Conservation (phyloP, 2,329 filamentous ascomycete species). For the Arthroderma sp. region DNA sequence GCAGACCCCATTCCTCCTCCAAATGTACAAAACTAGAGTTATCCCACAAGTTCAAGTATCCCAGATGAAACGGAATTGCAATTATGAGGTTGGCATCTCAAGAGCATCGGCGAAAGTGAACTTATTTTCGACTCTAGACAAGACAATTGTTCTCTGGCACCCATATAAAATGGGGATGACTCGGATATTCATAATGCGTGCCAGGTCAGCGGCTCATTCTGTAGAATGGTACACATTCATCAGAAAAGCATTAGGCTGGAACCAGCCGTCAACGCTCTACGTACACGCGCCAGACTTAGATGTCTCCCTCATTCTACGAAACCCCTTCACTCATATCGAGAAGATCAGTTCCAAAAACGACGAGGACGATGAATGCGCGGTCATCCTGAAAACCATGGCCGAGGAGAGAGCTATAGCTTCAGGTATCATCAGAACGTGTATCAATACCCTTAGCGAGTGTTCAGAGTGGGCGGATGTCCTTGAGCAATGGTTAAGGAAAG, state of each 20-base stretch:
- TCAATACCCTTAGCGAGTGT: slow-evolving; percentile 44
- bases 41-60: slow-evolving; percentile 47
- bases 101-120: slow-evolving; percentile 40
- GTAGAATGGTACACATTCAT: slow-evolving; percentile 59
- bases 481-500: slow-evolving; percentile 43
- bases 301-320: slow-evolving; percentile 44
- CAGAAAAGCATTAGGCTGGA: slow-evolving; percentile 45
- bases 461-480: slow-evolving; percentile 49
- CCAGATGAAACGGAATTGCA: slow-evolving; percentile 41
- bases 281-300: slow-evolving; percentile 52
- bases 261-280: slow-evolving; percentile 42
- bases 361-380: slow-evolving; percentile 27
- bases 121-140: slow-evolving; percentile 53
- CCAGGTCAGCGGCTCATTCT: slow-evolving; percentile 47
- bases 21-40: slow-evolving; percentile 50
- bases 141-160: slow-evolving; percentile 52
- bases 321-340: slow-evolving; percentile 46
- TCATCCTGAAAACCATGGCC: slow-evolving; percentile 14
- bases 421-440: slow-evolving; percentile 43
- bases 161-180: slow-evolving; percentile 38
- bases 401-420: slow-evolving; percentile 44
- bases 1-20: slow-evolving; percentile 42
- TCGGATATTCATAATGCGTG: slow-evolving; percentile 49
- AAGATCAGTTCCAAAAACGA: slow-evolving; percentile 30
- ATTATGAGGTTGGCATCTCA: slow-evolving; percentile 39